phyloP scores from a whole-genome alignment of 345 rosid genomes.

The Anastatica hierochuntica region DNA sequence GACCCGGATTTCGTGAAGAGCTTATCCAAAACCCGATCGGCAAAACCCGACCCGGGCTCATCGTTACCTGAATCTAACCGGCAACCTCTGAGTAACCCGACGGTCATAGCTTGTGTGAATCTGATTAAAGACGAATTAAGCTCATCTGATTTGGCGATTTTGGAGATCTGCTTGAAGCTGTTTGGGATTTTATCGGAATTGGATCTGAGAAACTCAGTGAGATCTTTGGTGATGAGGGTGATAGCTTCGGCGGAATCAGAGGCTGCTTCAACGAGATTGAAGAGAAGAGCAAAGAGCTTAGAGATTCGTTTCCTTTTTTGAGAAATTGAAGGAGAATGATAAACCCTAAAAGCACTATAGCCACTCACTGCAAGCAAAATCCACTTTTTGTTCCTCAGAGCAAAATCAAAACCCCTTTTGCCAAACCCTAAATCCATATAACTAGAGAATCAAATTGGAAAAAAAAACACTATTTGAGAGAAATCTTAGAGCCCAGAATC shows the following conservation, averaged over 20 bases:
- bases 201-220: slow-evolving; percentile 45
- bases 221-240: slow-evolving; percentile 41
- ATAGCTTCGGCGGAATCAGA: slow-evolving; percentile 51
- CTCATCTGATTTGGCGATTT: slow-evolving; percentile 47
- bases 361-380: slow-evolving; percentile 36
- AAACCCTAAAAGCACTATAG: slow-evolving; percentile 54
- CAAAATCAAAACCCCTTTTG: slow-evolving; percentile 37
- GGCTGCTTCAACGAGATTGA: slow-evolving; percentile 46
- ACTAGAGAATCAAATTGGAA: background rate
- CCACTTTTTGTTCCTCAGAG: slow-evolving; percentile 46
- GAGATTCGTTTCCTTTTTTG: slow-evolving; percentile 38
- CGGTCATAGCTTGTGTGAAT: slow-evolving; percentile 44
- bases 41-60: slow-evolving; percentile 28
- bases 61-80: slow-evolving; percentile 17
- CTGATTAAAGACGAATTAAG: slow-evolving; percentile 35
- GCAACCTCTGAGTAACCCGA: slow-evolving; percentile 42
- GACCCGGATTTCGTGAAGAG: slow-evolving; percentile 52
- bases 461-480: background rate
- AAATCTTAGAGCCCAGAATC: background rate
- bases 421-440: slow-evolving; percentile 46
- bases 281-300: slow-evolving; percentile 39
- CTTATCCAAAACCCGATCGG: slow-evolving; percentile 51
- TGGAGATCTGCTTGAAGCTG: slow-evolving; percentile 62
- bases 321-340: slow-evolving; percentile 42
- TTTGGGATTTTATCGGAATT: slow-evolving; percentile 63